Base-by-base conservation (phyloP, 1,284 basidiomycete genomes). In the Ganoderma sp. region DNA sequence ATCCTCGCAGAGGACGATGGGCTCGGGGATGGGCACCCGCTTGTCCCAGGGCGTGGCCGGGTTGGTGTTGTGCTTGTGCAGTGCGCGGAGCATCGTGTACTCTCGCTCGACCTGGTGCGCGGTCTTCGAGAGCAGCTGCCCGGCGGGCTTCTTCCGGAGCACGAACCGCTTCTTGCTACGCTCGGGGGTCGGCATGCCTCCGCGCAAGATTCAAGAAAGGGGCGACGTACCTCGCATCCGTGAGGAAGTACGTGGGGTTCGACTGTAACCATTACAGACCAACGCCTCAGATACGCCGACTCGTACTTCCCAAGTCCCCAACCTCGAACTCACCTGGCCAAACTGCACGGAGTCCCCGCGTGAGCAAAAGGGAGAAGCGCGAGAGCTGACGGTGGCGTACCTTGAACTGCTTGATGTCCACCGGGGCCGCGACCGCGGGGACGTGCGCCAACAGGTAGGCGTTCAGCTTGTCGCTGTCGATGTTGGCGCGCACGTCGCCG, bases 71-170 rank as follows among this genome's bases (percentile, higher is more conserved):
- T 95, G 87, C 59, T 79, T 82, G 76, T 94, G 89, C 32, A 98
- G 81, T 1, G 95, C 92, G 41, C 83, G 80, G 22, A 98, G 85
- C 73, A 98, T 89, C 37, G 85, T 86, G 81, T 91, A 98, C 83
- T 98, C 97, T 57, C 97, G 89, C 77, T 98, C 97, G 60, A 99
- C 89, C 76, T 97, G 94, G 78, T 99, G 97, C 0, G 97, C 97
- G 1, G 96, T 98, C 63, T 89, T 84, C 1, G 93, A 94, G 17
- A 99, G 82, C 1, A 98, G 87, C 56, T 89, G 83, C 0, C 97
- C 97, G 0, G 91, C 89, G n/a, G 97, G 97, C 77, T 98, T 97
- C 79, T 98, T 96, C 41, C 97, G 92, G 61, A 98, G 84, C 1
- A 99, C 97, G 73, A 89, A 95, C n/a, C 87, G 88, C 5, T 78